Base-by-base conservation (phyloP, 805 yeast genomes). In the Candida silvicultrix region DNA sequence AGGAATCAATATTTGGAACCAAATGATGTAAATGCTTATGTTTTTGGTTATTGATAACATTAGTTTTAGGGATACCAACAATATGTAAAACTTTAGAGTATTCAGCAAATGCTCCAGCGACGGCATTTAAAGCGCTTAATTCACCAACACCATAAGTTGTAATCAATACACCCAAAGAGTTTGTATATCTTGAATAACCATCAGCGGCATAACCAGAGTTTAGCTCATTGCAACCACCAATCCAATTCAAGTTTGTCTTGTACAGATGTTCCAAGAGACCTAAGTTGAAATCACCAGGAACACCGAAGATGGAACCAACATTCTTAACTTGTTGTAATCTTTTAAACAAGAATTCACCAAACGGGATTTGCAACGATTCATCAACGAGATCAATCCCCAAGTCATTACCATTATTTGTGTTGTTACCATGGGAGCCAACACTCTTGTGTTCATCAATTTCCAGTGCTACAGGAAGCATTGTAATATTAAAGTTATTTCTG, bases 151-250 rank as follows among this genome's bases (percentile, higher is more conserved):
- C 97, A 64, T 73, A 86, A 4, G 97, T 89, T 4, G 71, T 66
- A 45, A 78, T 64, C 37, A 79, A 63, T 19, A 81, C 89, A 44
- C 89, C 87, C 7, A 85, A 75, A n/a, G 78, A 74, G 42, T 73
- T 70, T 25, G 81, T 72, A 38, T 70, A 69, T 49, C 92, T 75
- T 18, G 94, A 80, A 58, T 87, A 90, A 5, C 97, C 97, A 63
- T 90, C 97, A 8, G 92, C 90, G 6, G 94, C 81, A 61, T 90
- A 89, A 9, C 95, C 94, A 4, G 94, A 83, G 59, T 89, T 90
- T 52, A 89, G 73, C 67, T 89, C 97, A 59, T 89, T 89, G 68
- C 96, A 87, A 49, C 81, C 79, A 21, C 96, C 96, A 41, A 86
- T 71, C 87, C 95, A 89, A 44, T 78, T 66, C 54, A 84, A 61